A percentile compares a stretch with the other conserved stretches of the same genome.
phyloP scores from a whole-genome alignment of 148 eudicot genomes.

The Oxyria digyna region DNA sequence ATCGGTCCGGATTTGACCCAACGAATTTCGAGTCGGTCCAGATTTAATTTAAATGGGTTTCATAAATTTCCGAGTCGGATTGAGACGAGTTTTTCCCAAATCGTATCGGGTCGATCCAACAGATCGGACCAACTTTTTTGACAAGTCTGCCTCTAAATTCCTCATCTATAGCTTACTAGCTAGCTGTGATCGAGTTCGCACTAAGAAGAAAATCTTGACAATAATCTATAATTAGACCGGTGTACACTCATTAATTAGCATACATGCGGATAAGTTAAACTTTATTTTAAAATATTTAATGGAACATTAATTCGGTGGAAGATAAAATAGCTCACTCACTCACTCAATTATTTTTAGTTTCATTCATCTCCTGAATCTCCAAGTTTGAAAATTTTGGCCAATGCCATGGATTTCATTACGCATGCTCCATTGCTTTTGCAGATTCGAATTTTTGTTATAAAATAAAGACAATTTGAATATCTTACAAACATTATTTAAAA shows the following conservation, averaged over 20 bases:
- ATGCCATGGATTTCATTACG: neutral
- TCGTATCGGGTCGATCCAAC: too few species aligned
- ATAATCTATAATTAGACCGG: neutral
- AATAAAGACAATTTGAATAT: too few species aligned
- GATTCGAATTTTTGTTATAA: neutral
- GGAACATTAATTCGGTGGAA: neutral
- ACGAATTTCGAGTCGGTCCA: too few species aligned
- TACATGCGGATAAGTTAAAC: neutral
- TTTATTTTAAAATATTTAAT: too few species aligned
- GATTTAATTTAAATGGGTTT: too few species aligned
- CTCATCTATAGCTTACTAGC: neutral
- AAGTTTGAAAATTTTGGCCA: neutral
- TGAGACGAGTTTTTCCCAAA: too few species aligned
- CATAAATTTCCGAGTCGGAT: too few species aligned
- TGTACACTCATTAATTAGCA: neutral
- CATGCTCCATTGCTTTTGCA: neutral
- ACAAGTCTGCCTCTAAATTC: too few species aligned
- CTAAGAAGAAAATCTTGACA: neutral
- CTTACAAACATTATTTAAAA: too few species aligned
- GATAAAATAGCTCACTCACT: too few species aligned
- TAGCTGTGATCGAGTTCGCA: constrained; percentile 2
- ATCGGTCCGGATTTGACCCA: too few species aligned
- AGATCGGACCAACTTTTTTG: too few species aligned
- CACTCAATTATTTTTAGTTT: neutral
- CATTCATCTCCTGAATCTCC: neutral